These are phyloP conservation scores for Mycena vulgaris DNA, from an alignment of 768 basidiomycete species.

Conservation along the genomic window DNA sequence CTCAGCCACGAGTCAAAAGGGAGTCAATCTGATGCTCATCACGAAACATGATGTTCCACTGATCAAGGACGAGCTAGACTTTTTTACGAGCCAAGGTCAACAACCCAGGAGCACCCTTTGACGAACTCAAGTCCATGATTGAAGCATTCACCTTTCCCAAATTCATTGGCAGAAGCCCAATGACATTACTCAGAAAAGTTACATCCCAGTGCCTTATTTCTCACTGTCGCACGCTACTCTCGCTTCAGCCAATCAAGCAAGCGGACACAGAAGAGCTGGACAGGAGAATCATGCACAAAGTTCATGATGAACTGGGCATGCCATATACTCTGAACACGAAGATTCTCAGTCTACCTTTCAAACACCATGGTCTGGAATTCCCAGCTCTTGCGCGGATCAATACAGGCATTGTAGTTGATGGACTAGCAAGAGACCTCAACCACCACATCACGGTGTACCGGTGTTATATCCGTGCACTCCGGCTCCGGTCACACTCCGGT, in stretches of 20 bases:
- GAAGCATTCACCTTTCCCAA: slow-evolving; percentile 20
- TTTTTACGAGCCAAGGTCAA: slow-evolving; percentile 19
- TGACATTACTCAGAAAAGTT: slow-evolving; percentile 19
- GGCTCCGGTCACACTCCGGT: too few species aligned
- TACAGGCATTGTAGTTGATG: slow-evolving; percentile 11
- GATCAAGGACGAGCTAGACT: background rate
- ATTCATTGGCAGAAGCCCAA: background rate
- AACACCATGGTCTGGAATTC: slow-evolving; percentile 10
- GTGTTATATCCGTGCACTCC: too few species aligned
- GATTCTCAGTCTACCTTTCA: slow-evolving; percentile 18
- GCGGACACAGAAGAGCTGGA: slow-evolving; percentile 15
- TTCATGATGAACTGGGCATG: slow-evolving; percentile 8
- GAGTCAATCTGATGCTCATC: background rate
- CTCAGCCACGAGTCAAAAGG: background rate
- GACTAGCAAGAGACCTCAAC: slow-evolving; percentile 31
- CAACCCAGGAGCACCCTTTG: slow-evolving; percentile 10
- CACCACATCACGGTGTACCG: slow-evolving; percentile 37
- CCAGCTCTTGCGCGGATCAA: slow-evolving; percentile 32
- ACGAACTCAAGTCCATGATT: slow-evolving; percentile 6
- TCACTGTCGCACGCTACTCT: slow-evolving; percentile 11
- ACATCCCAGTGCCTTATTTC: slow-evolving; percentile 14
- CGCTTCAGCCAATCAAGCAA: slow-evolving; percentile 22
- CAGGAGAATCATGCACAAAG: background rate
- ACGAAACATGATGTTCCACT: slow-evolving; percentile 9
- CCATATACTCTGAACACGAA: slow-evolving; percentile 12